Evolutionary conservation across 2,329 filamentous ascomycete genomes (phyloP).

Genomic region (Pezicula neosporulosa): DNA sequence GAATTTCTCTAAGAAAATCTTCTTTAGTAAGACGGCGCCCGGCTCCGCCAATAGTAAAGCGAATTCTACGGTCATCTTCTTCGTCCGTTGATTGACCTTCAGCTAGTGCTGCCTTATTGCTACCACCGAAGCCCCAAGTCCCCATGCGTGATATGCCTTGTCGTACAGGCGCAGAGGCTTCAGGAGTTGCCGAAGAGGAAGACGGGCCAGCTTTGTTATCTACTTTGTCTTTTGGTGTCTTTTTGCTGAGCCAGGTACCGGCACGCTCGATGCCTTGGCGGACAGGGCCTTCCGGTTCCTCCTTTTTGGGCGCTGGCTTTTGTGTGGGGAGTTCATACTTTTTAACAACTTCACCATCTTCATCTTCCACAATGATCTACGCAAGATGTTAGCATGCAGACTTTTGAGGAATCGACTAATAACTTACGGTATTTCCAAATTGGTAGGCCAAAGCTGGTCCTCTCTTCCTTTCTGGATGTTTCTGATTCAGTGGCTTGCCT

Average conservation of each 20-base stretch:
- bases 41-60: slow-evolving; percentile 73
- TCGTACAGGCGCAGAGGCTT: slow-evolving; percentile 6
- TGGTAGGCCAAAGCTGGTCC: slow-evolving; percentile 81
- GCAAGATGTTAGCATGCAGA: slow-evolving; percentile 8
- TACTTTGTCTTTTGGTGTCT: slow-evolving; percentile 2
- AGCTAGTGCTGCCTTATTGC: slow-evolving; percentile 13
- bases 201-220: background rate
- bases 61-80: slow-evolving; percentile 66
- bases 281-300: slow-evolving; percentile 11
- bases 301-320: slow-evolving; percentile 8
- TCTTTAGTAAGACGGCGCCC: slow-evolving; percentile 75
- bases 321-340: slow-evolving; percentile 70
- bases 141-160: slow-evolving; percentile 23
- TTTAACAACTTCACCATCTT: slow-evolving; percentile 82
- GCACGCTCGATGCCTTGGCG: slow-evolving; percentile 22
- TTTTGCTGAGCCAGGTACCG: slow-evolving; percentile 22
- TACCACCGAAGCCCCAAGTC: slow-evolving; percentile 23
- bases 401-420: background rate
- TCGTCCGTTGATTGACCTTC: slow-evolving; percentile 39
- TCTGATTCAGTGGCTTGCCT: slow-evolving; percentile 26
- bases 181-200: background rate
- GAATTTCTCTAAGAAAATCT: slow-evolving; percentile 74
- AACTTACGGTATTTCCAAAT: slow-evolving; percentile 71
- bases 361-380: slow-evolving; percentile 82
- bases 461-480: slow-evolving; percentile 46